Base-by-base conservation (phyloP, 352 stramenopile species). In the Pythium dissimile region DNA sequence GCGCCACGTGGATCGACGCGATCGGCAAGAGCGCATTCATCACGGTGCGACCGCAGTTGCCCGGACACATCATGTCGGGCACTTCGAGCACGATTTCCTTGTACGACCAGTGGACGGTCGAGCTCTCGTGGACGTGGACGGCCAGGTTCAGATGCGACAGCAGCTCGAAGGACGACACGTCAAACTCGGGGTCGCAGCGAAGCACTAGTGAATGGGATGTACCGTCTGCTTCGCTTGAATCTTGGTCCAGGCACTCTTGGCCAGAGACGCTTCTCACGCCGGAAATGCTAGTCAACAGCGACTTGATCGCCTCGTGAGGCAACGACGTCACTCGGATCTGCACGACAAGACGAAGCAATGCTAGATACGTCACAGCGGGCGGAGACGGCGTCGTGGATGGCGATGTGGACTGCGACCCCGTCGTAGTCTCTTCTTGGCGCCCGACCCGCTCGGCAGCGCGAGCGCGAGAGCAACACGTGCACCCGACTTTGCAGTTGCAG, bases 1-100 rank as follows among this genome's bases (percentile, higher is more conserved):
- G 73, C 21, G 65, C 77, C 9, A 64, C 72, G 47, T 86, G 64
- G 11, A 92, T 74, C 1, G 71, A 54, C 31, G 69, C 52, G 15
- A 87, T 70, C 38, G 58, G 64, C 0, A 63, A 69, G 11, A 87
- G 52, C 5, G 81, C 75, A 32, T 83, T 84, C 21, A 93, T 59
- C 20, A 94, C 78, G 2, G 82, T 84, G n/a, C 65, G 72, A 13
- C 84, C 84, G 43, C 84, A 94, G 42, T 89, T 92, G 32, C 67
- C 71, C 15, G 78, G 69, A 49, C 84, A 94, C 82, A 94, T 94
- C 78, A 94, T 94, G 20, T 85, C 84, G 24, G 72, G 62, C 11
- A 94, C 75, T 18, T 64, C 59, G 11, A 94, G 48, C 24, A 88
- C 76, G 31, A 91, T 65, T 61, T 91, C 75, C 59, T 88, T 87